A percentile compares a stretch with the other conserved stretches of the same genome.
These are phyloP conservation scores for Dendrobium officinale DNA, from an alignment of 106 monocot species.

Conservation along the genomic window DNA sequence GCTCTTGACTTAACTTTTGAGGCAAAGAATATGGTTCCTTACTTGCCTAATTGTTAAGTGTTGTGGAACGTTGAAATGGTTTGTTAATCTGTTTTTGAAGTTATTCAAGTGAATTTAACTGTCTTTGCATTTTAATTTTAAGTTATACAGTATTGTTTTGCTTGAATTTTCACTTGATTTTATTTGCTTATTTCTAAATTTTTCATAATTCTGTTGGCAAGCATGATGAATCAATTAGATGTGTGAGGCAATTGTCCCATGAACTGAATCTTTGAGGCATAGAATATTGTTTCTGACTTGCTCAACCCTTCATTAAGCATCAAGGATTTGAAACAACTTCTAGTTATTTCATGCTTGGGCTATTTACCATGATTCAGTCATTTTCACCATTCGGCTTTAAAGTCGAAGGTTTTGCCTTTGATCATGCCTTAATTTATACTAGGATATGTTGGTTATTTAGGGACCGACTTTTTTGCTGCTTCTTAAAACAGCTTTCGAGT, in stretches of 20 bases:
- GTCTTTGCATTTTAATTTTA: not conserved
- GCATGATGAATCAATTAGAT: conserved; percentile 8
- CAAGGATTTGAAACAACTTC: not conserved
- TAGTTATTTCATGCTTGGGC: not conserved
- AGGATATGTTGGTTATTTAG: too few relatives aligned
- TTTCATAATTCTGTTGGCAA: not conserved
- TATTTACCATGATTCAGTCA: not conserved
- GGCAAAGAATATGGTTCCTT: not conserved
- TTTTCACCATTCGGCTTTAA: not conserved
- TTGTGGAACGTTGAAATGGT: too few relatives aligned
- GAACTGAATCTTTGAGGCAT: conserved; percentile 1
- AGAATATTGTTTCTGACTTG: not conserved
- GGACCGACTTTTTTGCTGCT: too few relatives aligned
- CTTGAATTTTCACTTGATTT: not conserved
- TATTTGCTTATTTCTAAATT: not conserved
- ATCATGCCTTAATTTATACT: too few relatives aligned
- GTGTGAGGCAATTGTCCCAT: not conserved
- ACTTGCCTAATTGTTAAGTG: too few relatives aligned
- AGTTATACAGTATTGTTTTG: not conserved
- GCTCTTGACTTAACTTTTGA: not conserved
- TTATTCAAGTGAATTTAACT: too few relatives aligned
- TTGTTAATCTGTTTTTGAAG: too few relatives aligned
- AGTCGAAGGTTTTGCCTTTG: not conserved
- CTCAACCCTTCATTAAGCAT: not conserved
- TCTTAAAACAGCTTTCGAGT: too few relatives aligned